Evolutionary conservation across 2,329 filamentous ascomycete genomes (phyloP).

Genomic region (Blumeria hordei): DNA sequence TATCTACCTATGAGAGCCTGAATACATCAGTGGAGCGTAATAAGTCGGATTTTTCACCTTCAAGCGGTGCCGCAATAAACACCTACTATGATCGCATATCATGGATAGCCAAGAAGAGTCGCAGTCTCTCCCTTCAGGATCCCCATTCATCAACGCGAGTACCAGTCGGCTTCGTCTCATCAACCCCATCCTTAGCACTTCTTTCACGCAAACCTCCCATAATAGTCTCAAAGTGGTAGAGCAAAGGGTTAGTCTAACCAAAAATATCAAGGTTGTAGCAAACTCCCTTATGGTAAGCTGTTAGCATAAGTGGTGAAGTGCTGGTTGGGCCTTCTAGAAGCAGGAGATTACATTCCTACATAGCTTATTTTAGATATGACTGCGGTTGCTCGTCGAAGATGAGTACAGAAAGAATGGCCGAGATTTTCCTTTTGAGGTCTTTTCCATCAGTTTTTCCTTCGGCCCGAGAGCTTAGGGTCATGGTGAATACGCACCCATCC

Average conservation of each 20-base stretch:
- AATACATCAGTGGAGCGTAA: no score
- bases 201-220: neutral
- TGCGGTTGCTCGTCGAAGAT: neutral
- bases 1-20: no score
- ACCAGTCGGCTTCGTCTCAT: neutral
- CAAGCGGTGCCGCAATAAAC: neutral
- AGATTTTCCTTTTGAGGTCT: neutral
- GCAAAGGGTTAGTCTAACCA: neutral
- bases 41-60: no score
- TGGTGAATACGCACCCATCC: neutral
- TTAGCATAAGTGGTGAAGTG: neutral
- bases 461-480: neutral
- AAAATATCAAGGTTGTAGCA: neutral
- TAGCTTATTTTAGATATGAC: neutral
- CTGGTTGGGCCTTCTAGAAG: neutral
- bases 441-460: neutral
- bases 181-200: neutral
- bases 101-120: neutral
- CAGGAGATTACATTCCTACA: neutral
- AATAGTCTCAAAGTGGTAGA: neutral
- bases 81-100: neutral
- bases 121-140: neutral
- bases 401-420: neutral
- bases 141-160: neutral
- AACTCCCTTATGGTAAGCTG: neutral